Base-by-base conservation (phyloP, 345 rosid genomes). In the Populus nigra region DNA sequence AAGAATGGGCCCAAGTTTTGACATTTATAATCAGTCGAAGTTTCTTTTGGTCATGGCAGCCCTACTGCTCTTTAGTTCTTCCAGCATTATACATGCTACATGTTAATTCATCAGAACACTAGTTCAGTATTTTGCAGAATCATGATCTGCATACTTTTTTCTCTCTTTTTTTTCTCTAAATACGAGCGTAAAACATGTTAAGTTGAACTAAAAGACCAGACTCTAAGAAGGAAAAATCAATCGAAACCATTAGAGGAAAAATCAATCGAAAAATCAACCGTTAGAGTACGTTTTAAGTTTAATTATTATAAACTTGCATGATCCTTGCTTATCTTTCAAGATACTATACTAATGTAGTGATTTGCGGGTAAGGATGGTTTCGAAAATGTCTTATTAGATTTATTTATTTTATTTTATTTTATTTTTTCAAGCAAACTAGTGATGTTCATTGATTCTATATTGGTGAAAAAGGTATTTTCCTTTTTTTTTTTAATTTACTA, bases 81-180 rank as follows among this genome's bases (percentile, higher is more conserved):
- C n/a, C n/a, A 22, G 1, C 63, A 27, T 53, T 7, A 45, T 53
- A 11, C 10, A 43, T 43, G 4, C 27, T 17, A 6, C 73, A 76
- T 68, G 53, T 67, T 12, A 68, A 23, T 29, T 33, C 73, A 29
- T 23, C 59, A 1, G 7, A 22, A 16, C 13, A 10, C 9, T 43
- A 41, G 12, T 41, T 41, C 8, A 43, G 15, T 18, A 7, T 8
- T 57, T 55, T 3, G n/a, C 5, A 55, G 45, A 5, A 15, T 8
- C 69, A 65, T 74, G 61, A 74, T 74, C 77, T 74, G 61, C 70
- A 7, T 15, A 36, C 22, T 47, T 72, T 53, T 22, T 43, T 12
- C 7, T 2, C 2, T 39, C 29, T 12, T 15, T 9, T 9, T 8
- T 2, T 39, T 39, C 3, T n/a, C 33, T 22, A 15, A 2, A 57